Conservation (phyloP, 202 grass and related monocot genomes). For the Cymbopogon flexuosus region DNA sequence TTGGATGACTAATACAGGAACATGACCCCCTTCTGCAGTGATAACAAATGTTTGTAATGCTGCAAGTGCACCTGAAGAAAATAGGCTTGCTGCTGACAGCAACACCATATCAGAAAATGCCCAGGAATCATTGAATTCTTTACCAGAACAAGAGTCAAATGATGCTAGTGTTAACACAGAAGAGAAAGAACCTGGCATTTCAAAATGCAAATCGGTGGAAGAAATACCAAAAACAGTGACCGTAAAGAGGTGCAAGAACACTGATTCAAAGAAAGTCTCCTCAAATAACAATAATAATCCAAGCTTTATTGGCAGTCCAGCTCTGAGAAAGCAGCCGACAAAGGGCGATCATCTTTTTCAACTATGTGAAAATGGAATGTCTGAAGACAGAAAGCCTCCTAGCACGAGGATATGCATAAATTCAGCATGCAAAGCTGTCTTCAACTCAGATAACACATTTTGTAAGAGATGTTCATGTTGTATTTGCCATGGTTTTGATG, state of each 20-base stretch:
- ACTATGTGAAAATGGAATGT: constrained; percentile 22
- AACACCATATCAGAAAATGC: constrained; percentile 31
- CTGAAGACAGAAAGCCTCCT: constrained; percentile 20
- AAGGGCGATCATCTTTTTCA: constrained; percentile 29
- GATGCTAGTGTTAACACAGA: constrained; percentile 41
- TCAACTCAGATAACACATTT: constrained; percentile 68
- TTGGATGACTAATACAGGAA: neutral
- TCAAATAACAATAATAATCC: constrained; percentile 33
- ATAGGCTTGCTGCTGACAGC: constrained; percentile 13
- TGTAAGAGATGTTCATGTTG: constrained; percentile 98
- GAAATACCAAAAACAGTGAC: constrained; percentile 42
- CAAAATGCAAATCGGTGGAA: constrained; percentile 50
- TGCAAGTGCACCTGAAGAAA: constrained; percentile 26
- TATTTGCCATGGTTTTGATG: constrained; percentile 91
- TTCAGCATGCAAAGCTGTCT: constrained; percentile 82
- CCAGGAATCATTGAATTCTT: constrained; percentile 23
- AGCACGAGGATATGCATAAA: constrained; percentile 84
- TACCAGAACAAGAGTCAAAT: constrained; percentile 36
- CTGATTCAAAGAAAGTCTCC: constrained; percentile 62
- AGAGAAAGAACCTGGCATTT: constrained; percentile 20
- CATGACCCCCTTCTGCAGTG: neutral
- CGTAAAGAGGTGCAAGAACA: constrained; percentile 56
- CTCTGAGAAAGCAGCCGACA: constrained; percentile 34
- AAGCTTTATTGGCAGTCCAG: constrained; percentile 31
- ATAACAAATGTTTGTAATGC: constrained; percentile 33